Conservation (phyloP, 1,284 basidiomycete species). For the Papiliotrema flavescens region DNA sequence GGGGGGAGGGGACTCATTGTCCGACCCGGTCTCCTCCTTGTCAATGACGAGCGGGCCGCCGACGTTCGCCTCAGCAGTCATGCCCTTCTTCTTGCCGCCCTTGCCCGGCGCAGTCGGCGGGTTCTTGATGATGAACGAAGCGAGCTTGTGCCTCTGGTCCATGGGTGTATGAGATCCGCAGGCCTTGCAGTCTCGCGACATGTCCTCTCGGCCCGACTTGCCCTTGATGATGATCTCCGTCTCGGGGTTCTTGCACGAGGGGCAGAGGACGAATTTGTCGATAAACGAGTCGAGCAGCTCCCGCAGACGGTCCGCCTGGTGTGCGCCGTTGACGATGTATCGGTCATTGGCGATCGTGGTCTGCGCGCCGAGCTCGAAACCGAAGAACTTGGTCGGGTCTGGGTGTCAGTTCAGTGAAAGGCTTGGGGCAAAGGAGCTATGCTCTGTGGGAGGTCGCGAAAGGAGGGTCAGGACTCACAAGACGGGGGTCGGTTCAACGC, state of each 20-base stretch:
- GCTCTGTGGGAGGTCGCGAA: not conserved
- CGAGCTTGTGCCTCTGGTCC: constrained; percentile 97
- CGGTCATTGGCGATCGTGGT: constrained; percentile 93
- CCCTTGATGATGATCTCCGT: constrained; percentile 86
- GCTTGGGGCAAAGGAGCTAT: too few species aligned
- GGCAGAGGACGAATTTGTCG: constrained; percentile 96
- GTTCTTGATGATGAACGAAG: constrained; percentile 96
- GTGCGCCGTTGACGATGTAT: constrained; percentile 98
- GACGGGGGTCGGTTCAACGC: constrained; percentile 92
- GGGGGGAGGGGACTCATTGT: constrained; percentile 25
- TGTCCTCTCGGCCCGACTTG: constrained; percentile 68
- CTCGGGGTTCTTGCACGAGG: constrained; percentile 98
- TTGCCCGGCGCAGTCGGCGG: constrained; percentile 74
- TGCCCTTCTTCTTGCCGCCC: constrained; percentile 59
- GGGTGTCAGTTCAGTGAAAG: too few species aligned
- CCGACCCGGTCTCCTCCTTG: constrained; percentile 28
- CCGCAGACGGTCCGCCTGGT: constrained; percentile 85
- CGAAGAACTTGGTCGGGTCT: constrained; percentile 99
- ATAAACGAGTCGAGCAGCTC: constrained; percentile 97
- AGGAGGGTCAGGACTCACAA: constrained; percentile 43
- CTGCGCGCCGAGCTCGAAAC: constrained; percentile 96
- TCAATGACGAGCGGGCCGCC: constrained; percentile 45
- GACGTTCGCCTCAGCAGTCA: constrained; percentile 45
- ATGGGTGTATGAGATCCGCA: constrained; percentile 88
- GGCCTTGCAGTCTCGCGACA: constrained; percentile 96